Percentiles rank a stretch among this genome's conserved stretches.
phyloP scores from a whole-genome alignment of 192 early-diverging fungal genomes.

The Coemansia sp. region DNA sequence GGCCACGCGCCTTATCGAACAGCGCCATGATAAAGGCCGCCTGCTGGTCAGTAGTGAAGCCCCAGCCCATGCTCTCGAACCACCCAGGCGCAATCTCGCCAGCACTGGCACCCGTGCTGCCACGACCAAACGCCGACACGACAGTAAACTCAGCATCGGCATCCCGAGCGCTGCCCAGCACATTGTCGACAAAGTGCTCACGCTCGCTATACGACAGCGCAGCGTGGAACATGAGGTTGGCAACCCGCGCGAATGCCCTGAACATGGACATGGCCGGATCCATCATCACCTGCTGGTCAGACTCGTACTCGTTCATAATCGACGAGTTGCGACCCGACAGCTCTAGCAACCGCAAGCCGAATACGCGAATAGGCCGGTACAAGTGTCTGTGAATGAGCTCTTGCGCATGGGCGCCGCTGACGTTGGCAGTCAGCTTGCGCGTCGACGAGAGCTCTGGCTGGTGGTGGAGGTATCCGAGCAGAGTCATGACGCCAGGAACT shows the following conservation, averaged over 20 bases:
- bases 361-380: conserved; percentile 44
- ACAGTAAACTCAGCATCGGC: conserved; percentile 67
- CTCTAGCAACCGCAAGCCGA: conserved; percentile 79
- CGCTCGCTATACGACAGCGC: conserved; percentile 62
- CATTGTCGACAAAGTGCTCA: conserved; percentile 71
- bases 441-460: conserved; percentile 29
- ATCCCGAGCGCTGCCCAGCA: conserved; percentile 61
- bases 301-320: conserved; percentile 77
- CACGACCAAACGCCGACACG: conserved; percentile 66
- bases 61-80: conserved; percentile 50
- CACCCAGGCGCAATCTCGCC: conserved; percentile 30
- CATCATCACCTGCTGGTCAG: conserved; percentile 59
- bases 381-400: conserved; percentile 14
- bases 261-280: conserved; percentile 86
- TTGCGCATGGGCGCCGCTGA: conserved; percentile 14
- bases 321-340: conserved; percentile 79
- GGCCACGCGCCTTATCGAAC: conserved; percentile 47
- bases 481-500: conserved; percentile 73
- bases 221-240: conserved; percentile 65
- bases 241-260: conserved; percentile 77
- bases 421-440: conserved; percentile 13
- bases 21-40: conserved; percentile 55
- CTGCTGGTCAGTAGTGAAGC: conserved; percentile 56
- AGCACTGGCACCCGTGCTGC: conserved; percentile 1
- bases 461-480: conserved; percentile 63